Percentiles rank a stretch among this genome's conserved stretches.
Conservation (phyloP, 2,329 filamentous ascomycete genomes). For the Zelopaecilomyces penicillatus region DNA sequence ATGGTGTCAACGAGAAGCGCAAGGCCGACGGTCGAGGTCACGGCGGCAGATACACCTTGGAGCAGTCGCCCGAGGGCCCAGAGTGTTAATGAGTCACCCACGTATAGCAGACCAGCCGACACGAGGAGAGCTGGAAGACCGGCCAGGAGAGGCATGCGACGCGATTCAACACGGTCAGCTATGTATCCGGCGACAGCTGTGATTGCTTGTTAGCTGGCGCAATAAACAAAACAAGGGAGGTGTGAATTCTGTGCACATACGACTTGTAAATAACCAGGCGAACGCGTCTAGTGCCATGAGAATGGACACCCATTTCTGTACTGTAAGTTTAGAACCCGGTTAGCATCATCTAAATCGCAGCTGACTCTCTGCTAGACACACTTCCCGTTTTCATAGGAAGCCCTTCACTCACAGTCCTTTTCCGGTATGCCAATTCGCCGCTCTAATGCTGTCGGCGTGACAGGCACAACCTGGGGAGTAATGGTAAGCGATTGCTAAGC, state of each 20-base stretch:
- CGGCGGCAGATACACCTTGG: slow-evolving; percentile 4
- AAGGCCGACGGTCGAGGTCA: slow-evolving; percentile 7
- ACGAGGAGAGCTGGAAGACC: slow-evolving; percentile 5
- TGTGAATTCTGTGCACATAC: background rate
- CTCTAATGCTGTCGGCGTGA: background rate
- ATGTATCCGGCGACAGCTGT: slow-evolving; percentile 8
- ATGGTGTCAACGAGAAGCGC: slow-evolving; percentile 9
- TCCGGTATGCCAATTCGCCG: background rate
- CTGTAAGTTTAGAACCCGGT: background rate
- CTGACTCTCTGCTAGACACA: background rate
- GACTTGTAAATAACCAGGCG: background rate
- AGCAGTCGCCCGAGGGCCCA: slow-evolving; percentile 5
- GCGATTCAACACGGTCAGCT: slow-evolving; percentile 6
- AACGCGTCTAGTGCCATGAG: background rate
- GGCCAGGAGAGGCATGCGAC: slow-evolving; percentile 2
- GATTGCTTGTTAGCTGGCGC: background rate
- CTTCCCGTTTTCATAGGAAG: background rate
- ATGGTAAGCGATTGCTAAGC: background rate
- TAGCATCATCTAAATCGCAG: background rate
- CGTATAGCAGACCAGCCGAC: slow-evolving; percentile 5
- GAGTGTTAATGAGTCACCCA: slow-evolving; percentile 5
- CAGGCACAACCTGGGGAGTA: background rate
- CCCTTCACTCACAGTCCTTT: background rate
- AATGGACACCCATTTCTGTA: background rate
- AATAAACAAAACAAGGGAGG: background rate